These are phyloP conservation scores for Malus sieversii DNA, from an alignment of 306 rosid genomes.

Conservation along the genomic window DNA sequence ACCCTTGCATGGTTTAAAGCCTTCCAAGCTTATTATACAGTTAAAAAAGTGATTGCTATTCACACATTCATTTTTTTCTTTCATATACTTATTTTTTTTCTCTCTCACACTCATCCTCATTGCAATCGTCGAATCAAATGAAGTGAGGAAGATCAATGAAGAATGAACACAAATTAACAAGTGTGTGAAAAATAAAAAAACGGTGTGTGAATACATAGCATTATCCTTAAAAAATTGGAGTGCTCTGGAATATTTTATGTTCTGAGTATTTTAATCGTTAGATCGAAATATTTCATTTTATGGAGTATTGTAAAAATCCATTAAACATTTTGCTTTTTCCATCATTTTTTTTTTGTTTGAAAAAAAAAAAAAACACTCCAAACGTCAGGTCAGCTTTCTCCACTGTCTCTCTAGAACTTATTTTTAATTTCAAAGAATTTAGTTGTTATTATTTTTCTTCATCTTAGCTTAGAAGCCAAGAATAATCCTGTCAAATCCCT, in stretches of 20 bases:
- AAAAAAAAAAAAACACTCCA: background rate
- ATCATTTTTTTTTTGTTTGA: background rate
- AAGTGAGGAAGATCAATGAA: too few relatives aligned
- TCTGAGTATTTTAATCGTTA: too few relatives aligned
- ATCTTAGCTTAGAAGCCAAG: conserved; percentile 31
- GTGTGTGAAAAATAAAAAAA: too few relatives aligned
- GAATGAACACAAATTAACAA: too few relatives aligned
- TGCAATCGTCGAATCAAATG: too few relatives aligned
- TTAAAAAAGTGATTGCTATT: background rate
- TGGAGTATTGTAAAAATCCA: background rate
- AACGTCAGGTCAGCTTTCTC: background rate
- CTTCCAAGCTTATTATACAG: background rate
- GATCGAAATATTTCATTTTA: too few relatives aligned
- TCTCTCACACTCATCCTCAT: too few relatives aligned
- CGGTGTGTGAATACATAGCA: too few relatives aligned
- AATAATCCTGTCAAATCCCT: conserved; percentile 36
- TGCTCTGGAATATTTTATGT: too few relatives aligned
- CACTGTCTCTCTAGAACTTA: background rate
- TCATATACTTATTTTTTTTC: too few relatives aligned
- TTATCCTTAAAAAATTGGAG: too few relatives aligned
- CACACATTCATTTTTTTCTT: too few relatives aligned
- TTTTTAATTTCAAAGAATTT: background rate
- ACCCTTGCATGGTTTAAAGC: background rate
- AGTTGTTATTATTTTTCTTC: background rate
- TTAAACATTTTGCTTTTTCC: background rate